Evolutionary conservation across 306 rosid species (phyloP).

Genomic region (Nissolia schottii): DNA sequence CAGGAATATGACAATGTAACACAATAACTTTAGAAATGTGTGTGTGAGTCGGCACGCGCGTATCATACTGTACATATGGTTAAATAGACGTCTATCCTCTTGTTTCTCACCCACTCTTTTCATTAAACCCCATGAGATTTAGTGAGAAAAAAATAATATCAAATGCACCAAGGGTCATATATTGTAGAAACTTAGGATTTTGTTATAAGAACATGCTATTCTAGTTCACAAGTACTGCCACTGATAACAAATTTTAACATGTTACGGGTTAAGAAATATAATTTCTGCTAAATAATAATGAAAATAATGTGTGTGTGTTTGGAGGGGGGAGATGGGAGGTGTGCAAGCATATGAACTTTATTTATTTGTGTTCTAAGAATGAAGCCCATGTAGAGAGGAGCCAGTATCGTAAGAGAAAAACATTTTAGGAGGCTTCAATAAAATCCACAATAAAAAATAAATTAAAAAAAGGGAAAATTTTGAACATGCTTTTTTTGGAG

Average conservation of each 20-base stretch:
- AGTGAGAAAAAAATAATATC: not conserved
- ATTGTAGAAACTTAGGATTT: not conserved
- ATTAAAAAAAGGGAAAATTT: not conserved
- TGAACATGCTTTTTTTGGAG: not conserved
- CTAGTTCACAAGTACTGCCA: constrained; percentile 12
- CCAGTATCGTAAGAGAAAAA: constrained; percentile 10
- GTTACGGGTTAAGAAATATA: not conserved
- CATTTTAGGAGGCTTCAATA: constrained; percentile 8
- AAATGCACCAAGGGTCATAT: constrained; percentile 9
- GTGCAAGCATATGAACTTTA: not conserved
- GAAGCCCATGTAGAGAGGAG: not conserved
- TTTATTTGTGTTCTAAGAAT: not conserved
- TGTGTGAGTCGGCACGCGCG: no score
- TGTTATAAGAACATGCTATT: not conserved
- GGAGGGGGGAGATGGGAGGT: not conserved
- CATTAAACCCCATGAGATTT: not conserved
- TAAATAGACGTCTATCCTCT: constrained; percentile 4
- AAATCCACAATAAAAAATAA: not conserved
- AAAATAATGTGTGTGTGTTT: not conserved
- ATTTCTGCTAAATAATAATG: not conserved
- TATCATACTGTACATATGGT: constrained; percentile 1
- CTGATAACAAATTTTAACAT: not conserved
- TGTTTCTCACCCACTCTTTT: not conserved
- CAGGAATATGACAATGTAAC: constrained; percentile 9
- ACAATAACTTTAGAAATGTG: not conserved